Evolutionary conservation across 106 monocot species (phyloP), one percentile per base, ranked within the genome.

Genomic region (Apostasia shenzhenica): DNA sequence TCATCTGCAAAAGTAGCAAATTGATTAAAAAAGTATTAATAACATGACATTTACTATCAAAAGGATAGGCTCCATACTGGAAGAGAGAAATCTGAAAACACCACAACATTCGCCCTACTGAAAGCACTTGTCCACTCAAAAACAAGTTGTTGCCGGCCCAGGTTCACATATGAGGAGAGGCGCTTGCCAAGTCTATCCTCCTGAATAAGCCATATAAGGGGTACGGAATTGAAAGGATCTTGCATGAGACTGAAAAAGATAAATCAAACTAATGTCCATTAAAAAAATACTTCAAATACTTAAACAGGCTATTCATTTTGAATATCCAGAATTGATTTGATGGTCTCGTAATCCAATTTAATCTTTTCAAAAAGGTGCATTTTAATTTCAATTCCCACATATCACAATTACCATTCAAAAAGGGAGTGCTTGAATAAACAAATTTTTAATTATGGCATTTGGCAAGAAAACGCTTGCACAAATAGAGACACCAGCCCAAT

Each of bases 31-130:
- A 65, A 68, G 57, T 3, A 14, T 57, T 5, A 54, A 54, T 54
- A 11, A 54, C 5, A 11, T 7, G 0, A 5, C 11, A 54, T 7
- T 54, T 54, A 54, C 48, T 7, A 50, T 11, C 43, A 45, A 47
- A 47, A 55, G 57, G 59, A 26, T 51, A 64, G n/a, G 52, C 11
- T 47, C 44, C 11, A 39, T 87, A 99, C 99, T 62, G 99, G 87
- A 74, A 93, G 90, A 55, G 85, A 90, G 63, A 81, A 85, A 88
- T 99, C 90, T 66, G 92, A 85, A 81, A 99, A 99, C 57, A 93
- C 85, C 70, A 99, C 73, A 46, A 78, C 79, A 73, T 85, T 77
- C 57, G 90, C 85, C 73, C 93, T 85, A 47, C 52, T 77, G 69
- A 99, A 93, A 80, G 79, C 72, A 72, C 55, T 85, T 81, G 75